Percentiles rank a stretch among this genome's conserved stretches.
Evolutionary conservation across 805 yeast genomes (phyloP).

Genomic region (Lipomyces chichibuensis): DNA sequence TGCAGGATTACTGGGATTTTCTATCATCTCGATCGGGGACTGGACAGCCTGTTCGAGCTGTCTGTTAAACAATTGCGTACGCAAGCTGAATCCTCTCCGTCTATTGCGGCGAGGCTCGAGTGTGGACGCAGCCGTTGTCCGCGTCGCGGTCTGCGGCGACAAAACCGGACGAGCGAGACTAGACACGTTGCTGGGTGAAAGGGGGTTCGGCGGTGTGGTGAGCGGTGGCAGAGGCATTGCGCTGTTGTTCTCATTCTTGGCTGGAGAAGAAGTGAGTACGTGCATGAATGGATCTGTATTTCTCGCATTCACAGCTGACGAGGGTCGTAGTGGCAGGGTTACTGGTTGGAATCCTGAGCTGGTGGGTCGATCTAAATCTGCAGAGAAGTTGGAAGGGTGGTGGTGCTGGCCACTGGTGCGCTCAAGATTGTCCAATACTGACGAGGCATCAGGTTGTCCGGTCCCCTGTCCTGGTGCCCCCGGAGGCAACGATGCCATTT

Average conservation of each 20-base stretch:
- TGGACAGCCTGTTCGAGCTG: constrained; percentile 31
- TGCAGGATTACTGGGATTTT: constrained; percentile 41
- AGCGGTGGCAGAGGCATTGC: neutral
- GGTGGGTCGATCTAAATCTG: neutral
- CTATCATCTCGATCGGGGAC: constrained; percentile 45
- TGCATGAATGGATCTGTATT: neutral
- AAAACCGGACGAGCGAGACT: neutral
- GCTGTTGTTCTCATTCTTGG: neutral
- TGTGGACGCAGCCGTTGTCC: neutral
- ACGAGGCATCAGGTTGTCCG: neutral
- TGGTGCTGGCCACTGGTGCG: neutral
- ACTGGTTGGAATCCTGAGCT: neutral
- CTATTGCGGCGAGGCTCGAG: neutral
- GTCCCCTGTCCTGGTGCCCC: neutral
- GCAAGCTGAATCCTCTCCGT: constrained; percentile 62
- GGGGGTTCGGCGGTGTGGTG: neutral
- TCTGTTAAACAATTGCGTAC: constrained; percentile 65
- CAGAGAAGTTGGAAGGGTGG: neutral
- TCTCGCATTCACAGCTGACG: neutral
- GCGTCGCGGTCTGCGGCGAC: neutral
- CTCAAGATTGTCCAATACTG: neutral
- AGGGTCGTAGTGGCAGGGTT: neutral
- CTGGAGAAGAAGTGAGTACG: neutral
- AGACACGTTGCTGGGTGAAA: neutral
- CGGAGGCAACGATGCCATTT: neutral